A percentile compares a stretch with the other conserved stretches of the same genome.
phyloP scores from a whole-genome alignment of 2,329 filamentous ascomycete species.

The Zymoseptoria passerinii region DNA sequence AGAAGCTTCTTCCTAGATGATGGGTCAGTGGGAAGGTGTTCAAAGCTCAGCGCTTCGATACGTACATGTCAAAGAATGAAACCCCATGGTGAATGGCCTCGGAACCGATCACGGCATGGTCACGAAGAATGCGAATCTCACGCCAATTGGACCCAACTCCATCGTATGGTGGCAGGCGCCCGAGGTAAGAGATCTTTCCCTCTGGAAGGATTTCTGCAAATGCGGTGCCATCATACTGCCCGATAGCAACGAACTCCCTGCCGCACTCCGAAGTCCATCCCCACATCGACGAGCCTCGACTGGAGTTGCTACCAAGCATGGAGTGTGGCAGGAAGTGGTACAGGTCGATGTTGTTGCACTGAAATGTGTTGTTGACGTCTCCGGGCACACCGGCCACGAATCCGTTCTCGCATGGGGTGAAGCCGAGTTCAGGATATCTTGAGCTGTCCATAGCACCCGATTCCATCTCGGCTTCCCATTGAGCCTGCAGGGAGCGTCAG shows the following conservation, averaged over 20 bases:
- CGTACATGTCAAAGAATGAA: conserved; percentile 53
- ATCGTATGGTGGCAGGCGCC: conserved; percentile 44
- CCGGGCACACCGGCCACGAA: conserved; percentile 14
- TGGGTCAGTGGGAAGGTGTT: neutral
- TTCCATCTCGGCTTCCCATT: conserved; percentile 30
- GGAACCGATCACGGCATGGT: conserved; percentile 37
- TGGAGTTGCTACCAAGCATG: conserved; percentile 41
- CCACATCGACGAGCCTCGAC: conserved; percentile 42
- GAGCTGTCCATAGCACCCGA: conserved; percentile 31
- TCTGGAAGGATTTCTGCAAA: conserved; percentile 46
- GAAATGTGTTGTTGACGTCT: conserved; percentile 28
- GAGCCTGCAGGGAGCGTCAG: conserved; percentile 9
- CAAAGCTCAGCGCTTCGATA: neutral
- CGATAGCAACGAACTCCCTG: conserved; percentile 48
- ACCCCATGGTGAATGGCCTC: conserved; percentile 47
- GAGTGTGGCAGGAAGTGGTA: conserved; percentile 49
- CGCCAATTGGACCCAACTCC: conserved; percentile 41
- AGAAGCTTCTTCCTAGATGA: conserved; percentile 40
- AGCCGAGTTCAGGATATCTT: conserved; percentile 33
- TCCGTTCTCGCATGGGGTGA: conserved; percentile 18
- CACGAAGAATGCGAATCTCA: conserved; percentile 41
- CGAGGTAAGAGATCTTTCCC: conserved; percentile 46
- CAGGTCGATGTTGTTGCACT: conserved; percentile 42
- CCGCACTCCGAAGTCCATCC: conserved; percentile 46
- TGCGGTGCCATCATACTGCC: conserved; percentile 47